These are phyloP conservation scores for Laguncularia racemosa DNA, from an alignment of 345 rosid genomes.

Conservation along the genomic window DNA sequence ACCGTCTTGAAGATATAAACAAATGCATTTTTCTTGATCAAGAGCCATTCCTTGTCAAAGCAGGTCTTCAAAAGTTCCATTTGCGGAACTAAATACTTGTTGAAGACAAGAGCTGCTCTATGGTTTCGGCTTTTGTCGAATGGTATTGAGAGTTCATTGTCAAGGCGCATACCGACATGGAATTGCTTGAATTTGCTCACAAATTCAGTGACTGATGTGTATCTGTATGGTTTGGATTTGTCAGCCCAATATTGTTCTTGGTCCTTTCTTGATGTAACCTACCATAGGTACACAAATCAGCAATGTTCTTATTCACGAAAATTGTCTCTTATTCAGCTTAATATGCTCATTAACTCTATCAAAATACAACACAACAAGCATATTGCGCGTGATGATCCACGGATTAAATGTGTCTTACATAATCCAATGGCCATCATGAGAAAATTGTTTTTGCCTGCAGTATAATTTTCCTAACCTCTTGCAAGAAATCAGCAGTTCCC, in stretches of 20 bases:
- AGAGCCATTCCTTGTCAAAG: conserved; percentile 72
- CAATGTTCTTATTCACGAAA: not conserved
- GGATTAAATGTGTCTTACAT: too few relatives aligned
- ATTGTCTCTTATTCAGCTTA: too few relatives aligned
- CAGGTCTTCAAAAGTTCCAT: conserved; percentile 62
- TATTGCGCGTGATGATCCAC: too few relatives aligned
- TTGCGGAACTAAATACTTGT: conserved; percentile 44
- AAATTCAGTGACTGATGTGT: conserved; percentile 52
- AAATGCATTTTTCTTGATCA: conserved; percentile 59
- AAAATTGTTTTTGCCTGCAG: not conserved
- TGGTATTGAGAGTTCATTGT: conserved; percentile 46
- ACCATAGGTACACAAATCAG: conserved; percentile 3
- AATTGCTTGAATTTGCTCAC: conserved; percentile 48
- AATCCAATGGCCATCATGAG: too few relatives aligned
- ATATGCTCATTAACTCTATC: too few relatives aligned
- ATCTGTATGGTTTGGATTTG: conserved; percentile 50
- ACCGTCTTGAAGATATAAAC: conserved; percentile 63
- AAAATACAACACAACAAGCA: too few relatives aligned
- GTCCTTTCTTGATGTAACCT: conserved; percentile 91
- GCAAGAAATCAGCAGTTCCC: conserved; percentile 86
- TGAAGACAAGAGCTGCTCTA: conserved; percentile 60
- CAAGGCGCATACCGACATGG: conserved; percentile 54
- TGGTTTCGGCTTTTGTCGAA: conserved; percentile 55
- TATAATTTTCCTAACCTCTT: conserved; percentile 46
- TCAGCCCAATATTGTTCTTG: conserved; percentile 88